These are phyloP conservation scores for Phaeotremella fagi DNA, from an alignment of 768 basidiomycete genomes.

Conservation along the genomic window DNA sequence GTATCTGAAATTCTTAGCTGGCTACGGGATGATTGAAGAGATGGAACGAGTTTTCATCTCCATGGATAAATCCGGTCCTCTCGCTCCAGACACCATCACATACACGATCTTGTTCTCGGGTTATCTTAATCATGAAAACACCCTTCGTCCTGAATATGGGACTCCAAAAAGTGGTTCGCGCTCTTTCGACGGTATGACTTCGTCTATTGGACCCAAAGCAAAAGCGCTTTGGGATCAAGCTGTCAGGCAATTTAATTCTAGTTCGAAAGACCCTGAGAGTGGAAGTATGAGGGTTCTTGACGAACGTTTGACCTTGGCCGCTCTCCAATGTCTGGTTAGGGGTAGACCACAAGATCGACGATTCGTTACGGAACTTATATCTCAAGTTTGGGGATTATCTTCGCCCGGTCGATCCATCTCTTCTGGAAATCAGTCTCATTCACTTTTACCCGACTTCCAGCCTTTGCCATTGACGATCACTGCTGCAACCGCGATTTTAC, in stretches of 20 bases:
- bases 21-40: conserved; percentile 29
- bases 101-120: conserved; percentile 35
- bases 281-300: conserved; percentile 9
- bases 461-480: conserved; percentile 16
- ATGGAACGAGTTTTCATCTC: conserved; percentile 29
- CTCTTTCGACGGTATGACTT: not conserved
- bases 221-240: conserved; percentile 21
- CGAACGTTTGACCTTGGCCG: conserved; percentile 11
- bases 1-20: conserved; percentile 36
- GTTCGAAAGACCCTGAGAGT: not conserved
- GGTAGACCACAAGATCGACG: conserved; percentile 15
- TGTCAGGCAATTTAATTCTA: conserved; percentile 7
- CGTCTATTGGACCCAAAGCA: conserved; percentile 11
- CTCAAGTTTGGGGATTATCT: conserved; percentile 17
- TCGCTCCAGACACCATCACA: conserved; percentile 32
- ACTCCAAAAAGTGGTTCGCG: no score
- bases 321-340: conserved; percentile 7
- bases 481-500: conserved; percentile 28
- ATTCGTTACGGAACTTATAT: conserved; percentile 17
- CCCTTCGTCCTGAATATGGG: not conserved
- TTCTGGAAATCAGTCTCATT: not conserved
- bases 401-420: conserved; percentile 11
- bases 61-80: conserved; percentile 18
- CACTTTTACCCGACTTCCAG: conserved; percentile 13
- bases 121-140: conserved; percentile 2